Evolutionary conservation across 768 basidiomycete genomes (phyloP), one percentile per base, ranked within the genome.

Genomic region (Tulasnella sp.): DNA sequence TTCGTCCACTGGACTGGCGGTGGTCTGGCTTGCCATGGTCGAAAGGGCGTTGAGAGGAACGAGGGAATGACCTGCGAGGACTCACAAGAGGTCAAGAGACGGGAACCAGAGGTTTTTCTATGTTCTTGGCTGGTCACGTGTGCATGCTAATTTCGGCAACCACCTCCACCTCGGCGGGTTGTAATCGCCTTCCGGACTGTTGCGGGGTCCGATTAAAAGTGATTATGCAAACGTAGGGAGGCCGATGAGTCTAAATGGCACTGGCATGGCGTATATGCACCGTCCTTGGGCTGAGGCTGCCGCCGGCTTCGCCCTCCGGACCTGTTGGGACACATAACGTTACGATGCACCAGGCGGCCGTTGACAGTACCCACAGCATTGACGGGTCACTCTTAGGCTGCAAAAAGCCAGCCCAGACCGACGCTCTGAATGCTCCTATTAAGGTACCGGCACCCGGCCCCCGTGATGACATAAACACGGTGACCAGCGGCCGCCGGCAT

Each of bases 101-200:
- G 32, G 61, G 5, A 26, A 6, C 61, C 11, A 5, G 26, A 67
- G 61, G 29, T 67, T 67, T 67, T 67, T 67, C 61, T 67, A 67
- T 67, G 61, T 67, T 32, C 61, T 67, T 67, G 61, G 61, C 61
- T 11, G 61, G 61, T 67, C 61, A 67, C 61, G 61, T 67, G 61
- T 2, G 29, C 2, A 32, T 51, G 1, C 61, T 67, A 67, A 67
- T 67, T 67, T 67, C 61, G 61, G 61, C n/a, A 29, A 26, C 32
- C 61, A 10, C 61, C 61, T 67, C 61, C 61, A 67, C 61, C 42
- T 67, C 61, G 61, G 61, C 61, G 61, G 61, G 26, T 67, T 67
- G 61, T 11, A 32, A 51, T 51, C 61, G 26, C 32, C 61, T 15
- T 32, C 13, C 15, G 32, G n/a, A 67, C 61, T 3, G 2, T 1